These are phyloP conservation scores for Saturnispora gosingensis DNA, from an alignment of 805 yeast species.

Conservation along the genomic window DNA sequence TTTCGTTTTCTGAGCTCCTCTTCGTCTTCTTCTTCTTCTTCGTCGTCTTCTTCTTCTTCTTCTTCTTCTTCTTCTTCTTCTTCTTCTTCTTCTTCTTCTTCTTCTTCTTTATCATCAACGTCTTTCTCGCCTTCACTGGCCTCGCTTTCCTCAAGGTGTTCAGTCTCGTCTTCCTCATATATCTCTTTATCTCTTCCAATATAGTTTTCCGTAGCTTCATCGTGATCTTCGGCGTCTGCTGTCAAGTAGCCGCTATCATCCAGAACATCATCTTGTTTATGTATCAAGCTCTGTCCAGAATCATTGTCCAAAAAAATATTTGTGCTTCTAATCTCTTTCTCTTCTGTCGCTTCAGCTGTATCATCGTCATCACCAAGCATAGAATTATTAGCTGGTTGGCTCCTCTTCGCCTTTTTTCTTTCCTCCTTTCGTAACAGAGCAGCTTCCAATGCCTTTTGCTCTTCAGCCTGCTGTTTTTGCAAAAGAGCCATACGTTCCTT, in stretches of 20 bases:
- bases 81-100: conserved; percentile 25
- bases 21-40: conserved; percentile 55
- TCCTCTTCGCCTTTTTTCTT: conserved; percentile 26
- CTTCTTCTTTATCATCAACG: conserved; percentile 13
- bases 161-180: background rate
- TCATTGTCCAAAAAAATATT: background rate
- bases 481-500: conserved; percentile 80
- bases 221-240: background rate
- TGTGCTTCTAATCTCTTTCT: background rate
- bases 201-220: background rate
- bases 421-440: conserved; percentile 45
- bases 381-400: conserved; percentile 3
- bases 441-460: conserved; percentile 58
- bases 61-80: conserved; percentile 33
- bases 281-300: background rate
- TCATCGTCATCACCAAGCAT: background rate
- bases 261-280: background rate
- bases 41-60: conserved; percentile 41
- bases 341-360: background rate
- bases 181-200: background rate
- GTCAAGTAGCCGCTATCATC: background rate
- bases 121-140: conserved; percentile 22
- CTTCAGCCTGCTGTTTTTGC: conserved; percentile 74
- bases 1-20: conserved; percentile 70
- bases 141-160: background rate